Conservation (phyloP, 331 rosid genomes). For the Erythrophleum ivorense region DNA sequence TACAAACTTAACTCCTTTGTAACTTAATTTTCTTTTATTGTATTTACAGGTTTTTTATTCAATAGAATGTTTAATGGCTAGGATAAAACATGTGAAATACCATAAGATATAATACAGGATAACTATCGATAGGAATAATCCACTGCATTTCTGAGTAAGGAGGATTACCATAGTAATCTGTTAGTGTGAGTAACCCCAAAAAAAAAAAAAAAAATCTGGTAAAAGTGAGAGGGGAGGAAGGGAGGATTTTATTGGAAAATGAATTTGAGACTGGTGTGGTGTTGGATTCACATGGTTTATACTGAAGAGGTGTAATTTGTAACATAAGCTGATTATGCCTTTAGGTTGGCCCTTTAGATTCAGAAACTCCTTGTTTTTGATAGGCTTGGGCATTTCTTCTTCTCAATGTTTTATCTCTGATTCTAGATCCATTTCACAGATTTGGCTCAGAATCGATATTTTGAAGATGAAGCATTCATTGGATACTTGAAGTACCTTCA, state of each 20-base stretch:
- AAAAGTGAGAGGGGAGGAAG: neutral
- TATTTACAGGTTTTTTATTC: neutral
- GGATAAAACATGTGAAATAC: neutral
- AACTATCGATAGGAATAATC: neutral
- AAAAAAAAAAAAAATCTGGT: too few species aligned
- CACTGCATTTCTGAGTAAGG: neutral
- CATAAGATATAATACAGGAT: neutral
- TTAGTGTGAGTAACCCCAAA: neutral
- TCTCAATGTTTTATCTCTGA: neutral
- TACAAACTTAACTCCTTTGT: neutral
- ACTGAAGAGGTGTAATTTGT: neutral
- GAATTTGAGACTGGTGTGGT: neutral
- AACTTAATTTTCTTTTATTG: neutral
- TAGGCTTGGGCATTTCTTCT: neutral
- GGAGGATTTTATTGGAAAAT: neutral
- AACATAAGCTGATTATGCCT: neutral
- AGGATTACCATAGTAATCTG: neutral
- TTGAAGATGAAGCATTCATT: constrained; percentile 96
- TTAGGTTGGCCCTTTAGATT: neutral
- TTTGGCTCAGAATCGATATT: constrained; percentile 94
- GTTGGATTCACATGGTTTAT: neutral
- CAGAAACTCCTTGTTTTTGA: neutral
- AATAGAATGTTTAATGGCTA: neutral
- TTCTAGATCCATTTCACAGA: constrained; percentile 53
- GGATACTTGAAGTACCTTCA: constrained; percentile 94